Evolutionary conservation across 768 basidiomycete species (phyloP), one percentile per base, ranked within the genome.

Genomic region (Serendipita sp.): DNA sequence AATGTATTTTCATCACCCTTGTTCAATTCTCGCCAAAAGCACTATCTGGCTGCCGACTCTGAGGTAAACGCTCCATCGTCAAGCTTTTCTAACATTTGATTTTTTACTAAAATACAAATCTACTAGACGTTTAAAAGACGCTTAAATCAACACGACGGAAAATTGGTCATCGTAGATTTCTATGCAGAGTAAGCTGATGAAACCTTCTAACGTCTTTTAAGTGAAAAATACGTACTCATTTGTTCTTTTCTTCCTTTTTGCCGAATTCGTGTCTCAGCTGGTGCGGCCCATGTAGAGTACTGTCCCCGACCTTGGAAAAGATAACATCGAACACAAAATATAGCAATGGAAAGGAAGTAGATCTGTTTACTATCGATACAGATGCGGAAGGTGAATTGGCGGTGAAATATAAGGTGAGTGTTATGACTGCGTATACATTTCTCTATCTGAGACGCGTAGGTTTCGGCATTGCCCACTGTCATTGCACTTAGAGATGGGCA

Each of bases 271-370:
- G n/a, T 16, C 58, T 16, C 33, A 90, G 88, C 66, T 91, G 88
- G 89, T 91, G 88, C 67, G 75, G 78, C 4, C 88, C 88, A 44
- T 91, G 88, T 75, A 84, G 80, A 68, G 73, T 77, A 71, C 78
- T 91, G 44, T 83, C 86, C 0, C 89, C 89, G 29, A 73, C 87
- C 63, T 75, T 91, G 27, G 76, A 86, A 69, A 79, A 78, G 64
- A 69, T 86, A n/a, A 78, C 84, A 10, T 68, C 71, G 27, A 63
- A 73, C 44, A 73, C 72, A 53, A 79, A 72, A 65, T 71, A 84
- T 2, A 81, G 80, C 10, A 79, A 78, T 3, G 85, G 83, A 18
- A 73, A 75, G 53, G 75, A 82, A 1, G 71, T 88, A 3, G 88
- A 91, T 73, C 77, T 91, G 66, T 79, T 91, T 63, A 88, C 87